Conservation (phyloP, 1,139 yeast genomes). For the Scheffersomyces cryptocercus region DNA sequence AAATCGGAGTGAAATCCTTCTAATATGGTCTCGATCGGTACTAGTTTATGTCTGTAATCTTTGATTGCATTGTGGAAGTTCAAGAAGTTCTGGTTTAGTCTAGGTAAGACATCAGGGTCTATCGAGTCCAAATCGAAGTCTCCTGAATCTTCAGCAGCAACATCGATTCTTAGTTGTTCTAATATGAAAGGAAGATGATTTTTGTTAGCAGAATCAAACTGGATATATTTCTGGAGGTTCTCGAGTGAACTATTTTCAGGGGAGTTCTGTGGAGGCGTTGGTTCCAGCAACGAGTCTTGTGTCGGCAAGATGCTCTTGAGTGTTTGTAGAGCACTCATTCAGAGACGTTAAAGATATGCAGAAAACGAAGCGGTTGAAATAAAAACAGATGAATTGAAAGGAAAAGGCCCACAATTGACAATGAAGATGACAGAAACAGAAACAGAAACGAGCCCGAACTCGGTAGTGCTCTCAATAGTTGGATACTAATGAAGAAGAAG, state of each 20-base stretch:
- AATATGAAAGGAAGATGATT: conserved; percentile 7
- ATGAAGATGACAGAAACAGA: too few species aligned
- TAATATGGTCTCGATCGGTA: conserved; percentile 43
- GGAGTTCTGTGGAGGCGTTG: background rate
- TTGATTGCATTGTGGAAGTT: conserved; percentile 37
- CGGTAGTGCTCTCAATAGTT: too few species aligned
- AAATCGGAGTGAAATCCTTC: conserved; percentile 58
- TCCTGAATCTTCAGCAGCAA: conserved; percentile 4
- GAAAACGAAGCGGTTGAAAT: too few species aligned
- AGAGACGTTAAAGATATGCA: background rate
- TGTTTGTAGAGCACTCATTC: conserved; percentile 16
- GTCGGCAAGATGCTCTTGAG: conserved; percentile 12
- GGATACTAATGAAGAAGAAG: too few species aligned
- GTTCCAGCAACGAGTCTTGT: too few species aligned
- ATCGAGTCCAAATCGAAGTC: conserved; percentile 4
- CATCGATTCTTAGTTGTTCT: conserved; percentile 21
- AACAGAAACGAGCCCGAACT: too few species aligned
- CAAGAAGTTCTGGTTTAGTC: conserved; percentile 27
- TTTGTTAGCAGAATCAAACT: conserved; percentile 2
- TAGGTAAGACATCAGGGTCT: background rate
- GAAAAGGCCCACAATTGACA: too few species aligned
- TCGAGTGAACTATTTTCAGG: conserved; percentile 1
- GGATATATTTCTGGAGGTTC: background rate
- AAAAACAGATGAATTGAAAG: too few species aligned
- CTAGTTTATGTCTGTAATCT: conserved; percentile 35